A percentile compares a stretch with the other conserved stretches of the same genome.
Conservation (phyloP, 495 filamentous ascomycete species). For the Tuber indicum region DNA sequence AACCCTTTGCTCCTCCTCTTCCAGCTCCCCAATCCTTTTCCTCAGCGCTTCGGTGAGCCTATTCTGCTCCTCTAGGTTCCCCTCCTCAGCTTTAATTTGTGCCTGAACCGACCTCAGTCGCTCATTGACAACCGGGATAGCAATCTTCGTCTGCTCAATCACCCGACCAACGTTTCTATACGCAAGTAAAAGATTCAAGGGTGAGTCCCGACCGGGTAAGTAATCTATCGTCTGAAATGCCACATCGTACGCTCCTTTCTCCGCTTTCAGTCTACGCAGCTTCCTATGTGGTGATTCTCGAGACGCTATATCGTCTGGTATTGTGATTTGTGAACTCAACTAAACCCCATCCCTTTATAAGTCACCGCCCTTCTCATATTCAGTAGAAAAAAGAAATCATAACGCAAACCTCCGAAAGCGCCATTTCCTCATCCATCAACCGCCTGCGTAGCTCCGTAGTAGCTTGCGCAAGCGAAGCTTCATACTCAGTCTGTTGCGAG, state of each 20-base stretch:
- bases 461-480: conserved; percentile 12
- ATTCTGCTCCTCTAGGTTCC: conserved; percentile 2
- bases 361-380: background rate
- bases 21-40: conserved; percentile 9
- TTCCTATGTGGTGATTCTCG: conserved; percentile 1
- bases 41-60: conserved; percentile 14
- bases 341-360: background rate
- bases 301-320: background rate
- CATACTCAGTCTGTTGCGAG: conserved; percentile 13
- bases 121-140: conserved; percentile 9
- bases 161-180: conserved; percentile 16
- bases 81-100: background rate
- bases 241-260: conserved; percentile 17
- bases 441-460: conserved; percentile 19
- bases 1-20: conserved; percentile 1
- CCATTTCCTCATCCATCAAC: conserved; percentile 30
- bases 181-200: conserved; percentile 32
- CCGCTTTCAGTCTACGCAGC: conserved; percentile 9
- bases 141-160: conserved; percentile 11
- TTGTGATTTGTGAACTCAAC: conserved; percentile 10
- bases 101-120: background rate
- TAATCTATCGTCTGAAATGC: conserved; percentile 21
- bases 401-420: conserved; percentile 4
- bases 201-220: conserved; percentile 17
- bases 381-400: background rate